Evolutionary conservation across 2,329 filamentous ascomycete genomes (phyloP), one percentile per base, ranked within the genome.

Genomic region (Apiospora marii): DNA sequence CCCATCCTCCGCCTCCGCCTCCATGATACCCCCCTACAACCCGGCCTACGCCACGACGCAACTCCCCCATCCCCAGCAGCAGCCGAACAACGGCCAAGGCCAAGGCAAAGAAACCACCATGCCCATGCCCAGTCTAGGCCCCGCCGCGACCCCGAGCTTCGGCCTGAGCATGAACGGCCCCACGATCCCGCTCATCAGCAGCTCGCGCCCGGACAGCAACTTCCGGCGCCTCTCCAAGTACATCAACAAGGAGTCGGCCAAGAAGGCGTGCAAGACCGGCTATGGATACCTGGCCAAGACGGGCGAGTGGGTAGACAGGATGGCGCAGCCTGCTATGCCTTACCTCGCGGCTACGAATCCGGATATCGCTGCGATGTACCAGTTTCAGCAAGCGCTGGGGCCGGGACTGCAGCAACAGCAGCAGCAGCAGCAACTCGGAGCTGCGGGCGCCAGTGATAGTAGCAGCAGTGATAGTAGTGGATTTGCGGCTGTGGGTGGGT

Each of bases 321-420:
- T 70, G 34, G 64, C 69, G n/a, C 37, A 72, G 41, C 68, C 71
- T 30, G n/a, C 58, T 27, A 72, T 72, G 71, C 71, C 71, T 4
- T 67, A 68, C 10, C 27, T 72, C 22, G 53, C 68, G n/a, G 69
- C 46, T 7, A 27, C 46, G 6, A 58, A 72, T 34, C 71, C 68
- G 19, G 69, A 72, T 7, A 41, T 72, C 34, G 71, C 71, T 2
- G 30, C 71, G n/a, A 48, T 48, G 34, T 70, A 68, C 30, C 68
- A 70, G 34, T 27, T 70, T 4, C 68, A 70, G 46, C 68, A 70
- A n/a, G 67, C 67, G n/a, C 44, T 68, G 43, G 27, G 41, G 19
- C 41, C 67, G 24, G 44, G 41, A 22, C 3, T 41, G 4, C 58
- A 41, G 22, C 53, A 37, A 19, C 58, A 64, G 16, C 53, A 61